These are phyloP conservation scores for Pseudopyricularia javanii DNA, from an alignment of 2,329 filamentous ascomycete species.

Conservation along the genomic window DNA sequence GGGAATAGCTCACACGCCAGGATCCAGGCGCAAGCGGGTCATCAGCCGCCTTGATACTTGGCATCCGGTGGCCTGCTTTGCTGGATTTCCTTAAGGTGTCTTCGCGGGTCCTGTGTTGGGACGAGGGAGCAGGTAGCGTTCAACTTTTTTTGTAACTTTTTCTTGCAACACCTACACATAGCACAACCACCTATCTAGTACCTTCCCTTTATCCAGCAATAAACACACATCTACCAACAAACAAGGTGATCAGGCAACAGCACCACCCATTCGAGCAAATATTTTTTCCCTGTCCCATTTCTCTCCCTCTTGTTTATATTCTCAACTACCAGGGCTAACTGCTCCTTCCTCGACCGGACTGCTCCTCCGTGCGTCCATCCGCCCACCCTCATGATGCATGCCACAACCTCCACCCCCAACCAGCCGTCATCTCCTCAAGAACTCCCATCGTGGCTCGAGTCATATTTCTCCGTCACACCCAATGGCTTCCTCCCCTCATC, in stretches of 20 bases:
- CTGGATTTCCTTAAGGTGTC: constrained; percentile 4
- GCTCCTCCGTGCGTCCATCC: too few species aligned
- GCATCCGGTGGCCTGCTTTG: not conserved
- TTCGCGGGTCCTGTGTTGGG: constrained; percentile 1
- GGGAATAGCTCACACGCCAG: not conserved
- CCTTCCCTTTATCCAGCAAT: not conserved
- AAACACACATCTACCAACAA: too few species aligned
- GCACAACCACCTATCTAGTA: too few species aligned
- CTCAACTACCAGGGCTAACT: too few species aligned
- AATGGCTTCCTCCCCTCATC: constrained; percentile 70
- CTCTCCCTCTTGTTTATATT: not conserved
- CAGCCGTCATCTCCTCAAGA: not conserved
- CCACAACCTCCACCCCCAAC: not conserved
- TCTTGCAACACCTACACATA: not conserved
- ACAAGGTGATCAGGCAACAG: too few species aligned
- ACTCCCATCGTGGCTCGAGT: not conserved
- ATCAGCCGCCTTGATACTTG: not conserved
- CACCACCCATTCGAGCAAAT: too few species aligned
- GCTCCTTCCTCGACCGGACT: too few species aligned
- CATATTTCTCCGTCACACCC: constrained; percentile 25
- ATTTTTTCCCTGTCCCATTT: not conserved
- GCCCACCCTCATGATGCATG: not conserved
- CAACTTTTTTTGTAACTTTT: not conserved
- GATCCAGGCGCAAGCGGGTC: not conserved
- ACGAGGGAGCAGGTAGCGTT: not conserved